Conservation (phyloP, 2,329 filamentous ascomycete genomes). For the Penicillium corylophilum region DNA sequence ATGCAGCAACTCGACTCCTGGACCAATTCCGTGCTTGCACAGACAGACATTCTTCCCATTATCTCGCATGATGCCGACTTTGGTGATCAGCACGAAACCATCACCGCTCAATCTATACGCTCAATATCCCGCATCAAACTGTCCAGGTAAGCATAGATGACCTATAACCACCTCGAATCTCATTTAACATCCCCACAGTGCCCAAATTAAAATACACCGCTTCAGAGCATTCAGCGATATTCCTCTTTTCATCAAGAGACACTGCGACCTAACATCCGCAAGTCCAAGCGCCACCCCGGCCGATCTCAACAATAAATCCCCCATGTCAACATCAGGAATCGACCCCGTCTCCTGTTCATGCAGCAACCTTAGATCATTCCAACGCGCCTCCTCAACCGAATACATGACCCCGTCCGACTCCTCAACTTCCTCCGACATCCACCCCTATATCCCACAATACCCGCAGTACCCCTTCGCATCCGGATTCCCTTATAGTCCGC, state of each 20-base stretch:
- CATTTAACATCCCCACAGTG: slow-evolving; percentile 27
- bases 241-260: slow-evolving; percentile 46
- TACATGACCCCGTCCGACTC: slow-evolving; percentile 36
- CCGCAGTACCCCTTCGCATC: slow-evolving; percentile 31
- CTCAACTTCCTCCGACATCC: slow-evolving; percentile 32
- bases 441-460: slow-evolving; percentile 28
- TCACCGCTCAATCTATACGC: slow-evolving; percentile 41
- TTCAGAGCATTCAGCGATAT: slow-evolving; percentile 49
- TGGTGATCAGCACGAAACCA: slow-evolving; percentile 33
- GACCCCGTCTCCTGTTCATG: slow-evolving; percentile 34
- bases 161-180: neutral
- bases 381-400: slow-evolving; percentile 29
- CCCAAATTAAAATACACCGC: slow-evolving; percentile 48
- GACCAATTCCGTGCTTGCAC: slow-evolving; percentile 37
- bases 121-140: slow-evolving; percentile 46
- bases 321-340: slow-evolving; percentile 21
- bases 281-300: slow-evolving; percentile 16
- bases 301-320: slow-evolving; percentile 9
- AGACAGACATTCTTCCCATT: slow-evolving; percentile 32
- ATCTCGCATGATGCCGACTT: slow-evolving; percentile 23
- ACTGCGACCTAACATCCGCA: slow-evolving; percentile 44
- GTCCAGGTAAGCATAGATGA: slow-evolving; percentile 34
- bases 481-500: slow-evolving; percentile 43
- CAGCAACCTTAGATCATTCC: slow-evolving; percentile 31
- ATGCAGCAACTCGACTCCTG: slow-evolving; percentile 45